Evolutionary conservation across 2,329 filamentous ascomycete genomes (phyloP), one percentile per base, ranked within the genome.

Genomic region (Penicillium aurantiogriseum): DNA sequence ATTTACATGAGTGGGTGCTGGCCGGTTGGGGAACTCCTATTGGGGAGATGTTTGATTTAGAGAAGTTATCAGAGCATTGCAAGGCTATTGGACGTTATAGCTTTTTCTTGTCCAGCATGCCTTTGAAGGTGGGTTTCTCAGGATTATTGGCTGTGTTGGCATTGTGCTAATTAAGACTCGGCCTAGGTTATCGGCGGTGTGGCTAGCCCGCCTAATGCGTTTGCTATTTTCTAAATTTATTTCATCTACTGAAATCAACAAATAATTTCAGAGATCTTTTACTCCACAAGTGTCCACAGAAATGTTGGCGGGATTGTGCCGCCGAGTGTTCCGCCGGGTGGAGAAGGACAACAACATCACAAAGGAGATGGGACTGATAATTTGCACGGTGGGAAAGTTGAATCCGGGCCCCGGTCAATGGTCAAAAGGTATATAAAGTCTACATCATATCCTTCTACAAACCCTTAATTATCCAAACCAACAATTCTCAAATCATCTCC

Each of bases 31-130:
- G 69, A 11, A 66, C 65, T 8, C 71, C 71, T 4, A 68, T 74
- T 50, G 71, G 71, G 6, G 71, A 74, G 54, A 67, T 74, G 67
- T 69, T 71, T 54, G 68, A 74, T 61, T 48, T 74, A 42, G 70
- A 74, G 53, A 64, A 65, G 35, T 53, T 74, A n/a, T 70, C 71
- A 7, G 54, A 56, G 56, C 61, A 67, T 35, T 74, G 71, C 39
- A 66, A 67, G 55, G 62, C 63, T 42, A 65, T 62, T 40, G 66
- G 67, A 10, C 59, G 69, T 39, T 73, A 71, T 60, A 68, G 62
- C 13, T 74, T 74, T 50, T 73, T 73, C 57, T 57, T 74, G 45
- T 70, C 69, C 0, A 74, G 71, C 54, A 64, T 67, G 53, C 71
- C 71, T 0, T 58, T 70, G 23, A 73, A 74, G 57, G 67, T 71